Evolutionary conservation across 2,329 filamentous ascomycete genomes (phyloP).

Genomic region (Botrytis porri): DNA sequence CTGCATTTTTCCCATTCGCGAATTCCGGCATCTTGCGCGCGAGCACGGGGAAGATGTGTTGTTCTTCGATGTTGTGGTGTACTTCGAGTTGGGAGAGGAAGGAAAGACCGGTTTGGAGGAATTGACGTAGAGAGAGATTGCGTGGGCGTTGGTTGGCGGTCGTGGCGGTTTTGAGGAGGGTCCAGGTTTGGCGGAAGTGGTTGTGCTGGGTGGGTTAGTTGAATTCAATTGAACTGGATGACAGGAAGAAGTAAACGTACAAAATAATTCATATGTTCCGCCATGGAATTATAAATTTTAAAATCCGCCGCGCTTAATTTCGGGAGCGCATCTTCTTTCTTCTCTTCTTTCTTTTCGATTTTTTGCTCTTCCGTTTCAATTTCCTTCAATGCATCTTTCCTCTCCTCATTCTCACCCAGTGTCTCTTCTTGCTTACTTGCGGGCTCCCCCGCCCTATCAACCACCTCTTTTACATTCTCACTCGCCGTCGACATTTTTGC

Average conservation of each 20-base stretch:
- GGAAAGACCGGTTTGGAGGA: constrained; percentile 64
- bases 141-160: constrained; percentile 55
- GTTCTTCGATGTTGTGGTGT: constrained; percentile 83
- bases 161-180: constrained; percentile 64
- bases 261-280: constrained; percentile 61
- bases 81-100: constrained; percentile 68
- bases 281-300: constrained; percentile 58
- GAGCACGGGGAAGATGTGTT: constrained; percentile 74
- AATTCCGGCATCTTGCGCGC: constrained; percentile 79
- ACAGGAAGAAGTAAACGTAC: constrained; percentile 40
- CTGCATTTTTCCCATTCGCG: constrained; percentile 46
- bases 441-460: constrained; percentile 58
- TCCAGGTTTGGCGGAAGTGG: constrained; percentile 74
- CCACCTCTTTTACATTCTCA: background rate
- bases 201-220: constrained; percentile 55
- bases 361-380: constrained; percentile 19
- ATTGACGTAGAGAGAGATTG: constrained; percentile 64
- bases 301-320: constrained; percentile 58
- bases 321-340: constrained; percentile 42
- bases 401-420: constrained; percentile 40
- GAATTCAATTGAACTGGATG: background rate
- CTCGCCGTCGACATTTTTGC: constrained; percentile 10
- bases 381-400: constrained; percentile 50
- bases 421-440: constrained; percentile 45
- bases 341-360: constrained; percentile 23